Base-by-base conservation (phyloP, 2,329 filamentous ascomycete species). In the Talaromyces sp. region DNA sequence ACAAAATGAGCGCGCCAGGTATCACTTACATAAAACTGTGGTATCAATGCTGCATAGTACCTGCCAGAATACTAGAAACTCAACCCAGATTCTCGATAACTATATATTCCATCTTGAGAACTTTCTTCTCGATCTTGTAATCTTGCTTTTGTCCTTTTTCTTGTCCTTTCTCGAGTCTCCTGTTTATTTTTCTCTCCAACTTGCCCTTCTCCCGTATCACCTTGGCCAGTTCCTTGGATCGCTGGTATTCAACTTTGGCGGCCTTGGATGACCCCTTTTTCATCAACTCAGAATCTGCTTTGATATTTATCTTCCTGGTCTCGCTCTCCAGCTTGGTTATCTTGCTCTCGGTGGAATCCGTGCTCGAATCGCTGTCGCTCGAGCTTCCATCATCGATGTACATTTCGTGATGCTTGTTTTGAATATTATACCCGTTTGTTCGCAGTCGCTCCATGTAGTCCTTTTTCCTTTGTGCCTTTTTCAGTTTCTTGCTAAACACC, bases 31-130 rank as follows among this genome's bases (percentile, higher is more conserved):
- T n/a, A 17, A 29, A 52, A 29, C 10, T 27, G 4, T 29, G 4
- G 31, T 8, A 11, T 26, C 19, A 29, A 27, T n/a, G 49, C 17
- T 8, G 26, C 5, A 29, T 52, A 9, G 14, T 14, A 17, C 3
- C 1, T 21, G 13, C 1, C 17, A n/a, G 6, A 14, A 27, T 13
- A 27, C 10, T 19, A 9, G n/a, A 13, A 13, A 31, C 27, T 49
- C 26, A 41, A 21, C 14, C 31, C 24, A 60, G 11, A 46, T 41
- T 56, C n/a, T 60, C 54, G 26, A 60, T 32, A 19, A 60, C 54
- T 27, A 60, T 60, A 46, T 57, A 60, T 27, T 57, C 58, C 54
- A 60, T 53, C 58, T 38, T 60, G 9, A 32, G 26, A 17, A 56
- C 38, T 0, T 31, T 49, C 54, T 57, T 60, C 54, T 60, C 58